These are phyloP conservation scores for Xerocomellus chrysenteron DNA, from an alignment of 768 basidiomycete species.

Conservation along the genomic window DNA sequence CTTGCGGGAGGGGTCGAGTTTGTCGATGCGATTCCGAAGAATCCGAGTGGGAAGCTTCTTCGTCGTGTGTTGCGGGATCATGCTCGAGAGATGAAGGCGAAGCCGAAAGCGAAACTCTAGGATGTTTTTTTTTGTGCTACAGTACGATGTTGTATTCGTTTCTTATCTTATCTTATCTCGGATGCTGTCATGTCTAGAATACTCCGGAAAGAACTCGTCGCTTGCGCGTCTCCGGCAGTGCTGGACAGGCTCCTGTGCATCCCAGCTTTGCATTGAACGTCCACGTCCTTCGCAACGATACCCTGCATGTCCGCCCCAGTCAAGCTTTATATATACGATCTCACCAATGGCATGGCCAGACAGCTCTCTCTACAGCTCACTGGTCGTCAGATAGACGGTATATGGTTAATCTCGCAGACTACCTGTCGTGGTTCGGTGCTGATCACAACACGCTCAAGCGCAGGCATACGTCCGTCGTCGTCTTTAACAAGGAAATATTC, in stretches of 20 bases:
- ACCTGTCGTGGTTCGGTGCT: not conserved
- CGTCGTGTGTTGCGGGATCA: conserved; percentile 53
- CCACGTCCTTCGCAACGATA: not conserved
- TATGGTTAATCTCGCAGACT: conserved; percentile 60
- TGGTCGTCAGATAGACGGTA: conserved; percentile 88
- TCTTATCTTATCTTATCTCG: conserved; percentile 24
- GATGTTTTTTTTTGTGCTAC: not conserved
- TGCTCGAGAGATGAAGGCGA: conserved; percentile 34
- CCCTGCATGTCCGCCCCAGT: conserved; percentile 43
- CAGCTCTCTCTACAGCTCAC: conserved; percentile 78
- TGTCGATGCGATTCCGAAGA: conserved; percentile 54
- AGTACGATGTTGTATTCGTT: no score
- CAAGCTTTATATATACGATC: conserved; percentile 87
- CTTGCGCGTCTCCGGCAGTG: conserved; percentile 21
- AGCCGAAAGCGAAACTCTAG: conserved; percentile 26
- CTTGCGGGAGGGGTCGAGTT: conserved; percentile 61
- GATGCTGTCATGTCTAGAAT: not conserved
- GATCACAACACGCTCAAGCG: conserved; percentile 9
- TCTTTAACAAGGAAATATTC: conserved; percentile 82
- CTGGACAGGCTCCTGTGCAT: not conserved
- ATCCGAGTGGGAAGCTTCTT: conserved; percentile 60
- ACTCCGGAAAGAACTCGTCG: not conserved
- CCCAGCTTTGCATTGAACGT: not conserved
- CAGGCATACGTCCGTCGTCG: conserved; percentile 93
- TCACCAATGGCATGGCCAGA: conserved; percentile 82